These are phyloP conservation scores for Pseudogymnoascus sp. DNA, from an alignment of 2,329 filamentous ascomycete species.

Conservation along the genomic window DNA sequence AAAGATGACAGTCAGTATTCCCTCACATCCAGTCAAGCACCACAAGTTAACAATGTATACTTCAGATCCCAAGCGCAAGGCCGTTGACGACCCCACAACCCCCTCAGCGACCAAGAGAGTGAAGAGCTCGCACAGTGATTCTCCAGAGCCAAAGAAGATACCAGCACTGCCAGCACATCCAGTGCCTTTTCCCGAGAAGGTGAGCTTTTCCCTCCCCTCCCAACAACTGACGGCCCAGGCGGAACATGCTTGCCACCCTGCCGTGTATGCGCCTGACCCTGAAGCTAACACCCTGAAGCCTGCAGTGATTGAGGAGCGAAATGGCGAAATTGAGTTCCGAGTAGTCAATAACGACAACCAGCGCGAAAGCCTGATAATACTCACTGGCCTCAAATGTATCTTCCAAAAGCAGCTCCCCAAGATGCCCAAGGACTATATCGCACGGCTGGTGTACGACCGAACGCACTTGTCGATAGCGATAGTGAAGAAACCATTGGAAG, in stretches of 20 bases:
- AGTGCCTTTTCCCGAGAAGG: slow-evolving; percentile 86
- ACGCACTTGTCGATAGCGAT: slow-evolving; percentile 96
- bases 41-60: background rate
- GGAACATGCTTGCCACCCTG: background rate
- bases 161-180: slow-evolving; percentile 44
- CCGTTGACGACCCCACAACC: slow-evolving; percentile 55
- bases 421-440: slow-evolving; percentile 99
- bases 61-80: slow-evolving; percentile 62
- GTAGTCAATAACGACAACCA: slow-evolving; percentile 95
- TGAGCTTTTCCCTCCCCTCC: slow-evolving; percentile 28
- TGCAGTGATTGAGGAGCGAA: slow-evolving; percentile 86
- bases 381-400: slow-evolving; percentile 93
- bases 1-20: slow-evolving; percentile 2
- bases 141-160: slow-evolving; percentile 42
- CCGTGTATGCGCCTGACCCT: background rate
- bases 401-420: slow-evolving; percentile 98
- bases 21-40: background rate
- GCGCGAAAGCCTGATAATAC: slow-evolving; percentile 81
- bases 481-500: slow-evolving; percentile 89
- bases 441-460: slow-evolving; percentile 91
- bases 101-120: slow-evolving; percentile 56
- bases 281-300: slow-evolving; percentile 43
- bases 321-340: slow-evolving; percentile 90
- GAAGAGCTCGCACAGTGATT: slow-evolving; percentile 41
- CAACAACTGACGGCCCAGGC: no score